Conservation (phyloP, 2,329 filamentous ascomycete genomes). For the Botrytis paeoniae region DNA sequence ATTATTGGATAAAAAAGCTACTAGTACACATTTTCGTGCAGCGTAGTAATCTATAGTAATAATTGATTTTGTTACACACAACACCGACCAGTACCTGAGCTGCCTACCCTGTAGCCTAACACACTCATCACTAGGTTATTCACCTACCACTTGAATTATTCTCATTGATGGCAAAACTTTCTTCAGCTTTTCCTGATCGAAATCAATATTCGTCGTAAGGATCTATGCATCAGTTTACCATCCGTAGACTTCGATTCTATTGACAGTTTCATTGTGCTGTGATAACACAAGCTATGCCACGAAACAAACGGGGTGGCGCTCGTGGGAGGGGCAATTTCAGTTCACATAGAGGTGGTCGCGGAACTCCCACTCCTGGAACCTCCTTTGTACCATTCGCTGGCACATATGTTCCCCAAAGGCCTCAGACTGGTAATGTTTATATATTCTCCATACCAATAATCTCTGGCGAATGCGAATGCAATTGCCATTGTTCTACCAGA, state of each 20-base stretch:
- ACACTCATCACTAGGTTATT: background rate
- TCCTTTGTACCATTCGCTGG: constrained; percentile 30
- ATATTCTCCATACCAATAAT: background rate
- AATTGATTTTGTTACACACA: background rate
- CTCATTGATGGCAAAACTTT: background rate
- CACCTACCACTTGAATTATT: background rate
- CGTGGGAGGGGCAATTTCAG: constrained; percentile 23
- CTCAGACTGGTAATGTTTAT: constrained; percentile 24
- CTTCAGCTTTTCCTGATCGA: background rate
- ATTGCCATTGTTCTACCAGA: background rate
- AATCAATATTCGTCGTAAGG: background rate
- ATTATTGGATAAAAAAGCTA: background rate
- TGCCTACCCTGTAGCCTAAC: background rate
- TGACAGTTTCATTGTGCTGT: background rate
- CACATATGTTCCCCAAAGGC: constrained; percentile 22
- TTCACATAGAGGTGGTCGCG: constrained; percentile 20
- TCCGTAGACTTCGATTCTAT: background rate
- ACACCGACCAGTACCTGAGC: background rate
- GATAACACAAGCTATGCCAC: constrained; percentile 25
- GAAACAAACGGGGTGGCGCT: constrained; percentile 23
- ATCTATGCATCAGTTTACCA: background rate
- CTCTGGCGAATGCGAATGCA: no score
- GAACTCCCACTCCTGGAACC: constrained; percentile 18
- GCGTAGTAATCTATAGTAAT: no score
- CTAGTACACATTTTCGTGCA: background rate